phyloP scores from a whole-genome alignment of 1,139 yeast species.

The Blastobotrys raffinosifermentans region DNA sequence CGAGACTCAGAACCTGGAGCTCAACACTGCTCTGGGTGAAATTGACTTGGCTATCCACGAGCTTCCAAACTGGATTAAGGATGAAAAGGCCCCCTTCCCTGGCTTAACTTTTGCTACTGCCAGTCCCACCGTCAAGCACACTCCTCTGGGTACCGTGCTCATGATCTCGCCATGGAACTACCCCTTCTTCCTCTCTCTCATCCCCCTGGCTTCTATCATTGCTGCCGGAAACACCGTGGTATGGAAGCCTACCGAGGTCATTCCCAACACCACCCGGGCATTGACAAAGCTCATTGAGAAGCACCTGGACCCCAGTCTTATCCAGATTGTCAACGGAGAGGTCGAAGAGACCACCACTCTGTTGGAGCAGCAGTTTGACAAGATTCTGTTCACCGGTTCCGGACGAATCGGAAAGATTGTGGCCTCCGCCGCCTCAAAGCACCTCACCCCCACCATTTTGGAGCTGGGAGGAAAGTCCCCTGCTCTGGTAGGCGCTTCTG shows the following conservation, averaged over 20 bases:
- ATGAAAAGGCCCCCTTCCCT: slow-evolving; percentile 41
- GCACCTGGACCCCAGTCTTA: slow-evolving; percentile 49
- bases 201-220: slow-evolving; percentile 73
- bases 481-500: slow-evolving; percentile 54
- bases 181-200: slow-evolving; percentile 60
- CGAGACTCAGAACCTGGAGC: slow-evolving; percentile 61
- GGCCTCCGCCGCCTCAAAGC: slow-evolving; percentile 76
- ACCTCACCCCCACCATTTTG: slow-evolving; percentile 70
- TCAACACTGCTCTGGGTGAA: slow-evolving; percentile 48
- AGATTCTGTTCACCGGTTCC: slow-evolving; percentile 84
- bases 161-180: slow-evolving; percentile 84
- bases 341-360: slow-evolving; percentile 63
- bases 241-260: slow-evolving; percentile 71
- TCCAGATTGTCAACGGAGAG: slow-evolving; percentile 69
- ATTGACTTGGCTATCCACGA: slow-evolving; percentile 53
- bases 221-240: slow-evolving; percentile 85
- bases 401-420: slow-evolving; percentile 69
- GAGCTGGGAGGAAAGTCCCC: slow-evolving; percentile 97
- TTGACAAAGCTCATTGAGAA: slow-evolving; percentile 50
- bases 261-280: slow-evolving; percentile 56
- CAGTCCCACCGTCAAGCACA: slow-evolving; percentile 50
- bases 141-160: slow-evolving; percentile 72
- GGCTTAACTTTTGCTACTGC: slow-evolving; percentile 45
- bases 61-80: slow-evolving; percentile 58
- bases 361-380: slow-evolving; percentile 65